phyloP scores from a whole-genome alignment of 257 asterid species.

The Buddleja alternifolia region DNA sequence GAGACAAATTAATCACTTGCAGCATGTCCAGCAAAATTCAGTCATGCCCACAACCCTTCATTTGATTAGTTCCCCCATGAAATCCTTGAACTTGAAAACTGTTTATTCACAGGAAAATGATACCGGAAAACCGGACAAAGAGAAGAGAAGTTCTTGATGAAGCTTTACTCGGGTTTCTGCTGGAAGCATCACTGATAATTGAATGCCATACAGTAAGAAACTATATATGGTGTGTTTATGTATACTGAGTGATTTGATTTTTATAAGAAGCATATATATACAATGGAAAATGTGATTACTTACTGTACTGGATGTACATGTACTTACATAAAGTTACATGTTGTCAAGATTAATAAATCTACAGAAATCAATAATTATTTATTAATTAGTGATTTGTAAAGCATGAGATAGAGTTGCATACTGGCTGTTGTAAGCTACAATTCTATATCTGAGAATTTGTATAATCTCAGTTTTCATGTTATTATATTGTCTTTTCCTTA shows the following conservation, averaged over 20 bases:
- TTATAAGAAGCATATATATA: neutral
- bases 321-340: conserved; percentile 19
- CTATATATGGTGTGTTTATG: neutral
- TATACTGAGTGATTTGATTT: conserved; percentile 3
- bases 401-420: neutral
- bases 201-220: conserved; percentile 28
- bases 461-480: neutral
- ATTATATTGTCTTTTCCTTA: neutral
- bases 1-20: conserved; percentile 43
- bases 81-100: conserved; percentile 30
- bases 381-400: neutral
- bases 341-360: conserved; percentile 18
- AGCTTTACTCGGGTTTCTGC: too few species aligned
- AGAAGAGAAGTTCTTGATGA: conserved; percentile 29
- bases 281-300: conserved; percentile 16
- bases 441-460: neutral
- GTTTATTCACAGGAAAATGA: conserved; percentile 22
- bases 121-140: conserved; percentile 15
- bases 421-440: neutral
- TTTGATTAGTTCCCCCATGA: conserved; percentile 40
- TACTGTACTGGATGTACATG: neutral
- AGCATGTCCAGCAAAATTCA: conserved; percentile 30
- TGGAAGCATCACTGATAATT: neutral
- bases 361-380: neutral
- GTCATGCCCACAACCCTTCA: conserved; percentile 46